Conservation (phyloP, 1,284 basidiomycete genomes). For the Cryptococcus jaspeensis region DNA sequence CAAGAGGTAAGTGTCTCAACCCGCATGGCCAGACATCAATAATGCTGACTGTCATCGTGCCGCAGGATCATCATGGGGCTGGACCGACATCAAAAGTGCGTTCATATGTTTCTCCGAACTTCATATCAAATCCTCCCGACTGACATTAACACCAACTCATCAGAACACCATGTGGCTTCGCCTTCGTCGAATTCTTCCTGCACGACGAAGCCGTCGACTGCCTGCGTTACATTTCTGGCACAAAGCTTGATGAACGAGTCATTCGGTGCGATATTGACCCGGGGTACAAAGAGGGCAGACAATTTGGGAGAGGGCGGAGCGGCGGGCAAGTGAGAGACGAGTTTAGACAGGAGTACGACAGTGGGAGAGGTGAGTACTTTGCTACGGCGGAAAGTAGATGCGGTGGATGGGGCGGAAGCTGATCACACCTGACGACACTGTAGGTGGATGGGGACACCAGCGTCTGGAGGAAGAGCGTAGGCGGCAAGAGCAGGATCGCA, state of each 20-base stretch:
- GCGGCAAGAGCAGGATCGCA: slow-evolving; percentile 67
- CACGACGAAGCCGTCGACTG: slow-evolving; percentile 90
- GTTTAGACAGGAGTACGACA: slow-evolving; percentile 95
- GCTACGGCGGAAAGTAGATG: neutral
- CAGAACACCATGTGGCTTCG: slow-evolving; percentile 98
- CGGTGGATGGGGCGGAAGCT: neutral
- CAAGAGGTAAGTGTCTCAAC: slow-evolving; percentile 64
- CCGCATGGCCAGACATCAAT: no score
- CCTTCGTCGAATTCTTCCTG: slow-evolving; percentile 98
- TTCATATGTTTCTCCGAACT: neutral
- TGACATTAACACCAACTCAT: slow-evolving; percentile 1
- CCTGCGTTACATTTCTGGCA: slow-evolving; percentile 91
- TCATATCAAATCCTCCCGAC: neutral
- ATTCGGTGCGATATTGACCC: slow-evolving; percentile 97
- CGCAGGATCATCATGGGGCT: slow-evolving; percentile 92
- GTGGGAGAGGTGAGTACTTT: slow-evolving; percentile 62
- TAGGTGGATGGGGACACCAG: slow-evolving; percentile 80
- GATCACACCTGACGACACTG: slow-evolving; percentile 27
- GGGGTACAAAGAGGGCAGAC: slow-evolving; percentile 95
- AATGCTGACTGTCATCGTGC: neutral
- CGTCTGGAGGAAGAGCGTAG: slow-evolving; percentile 57
- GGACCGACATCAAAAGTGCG: slow-evolving; percentile 85
- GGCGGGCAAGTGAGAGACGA: slow-evolving; percentile 97
- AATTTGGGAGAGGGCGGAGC: slow-evolving; percentile 95
- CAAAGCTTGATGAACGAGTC: slow-evolving; percentile 98